Evolutionary conservation across 2,329 filamentous ascomycete genomes (phyloP), one percentile per base, ranked within the genome.

Genomic region (Neonectria faginata): DNA sequence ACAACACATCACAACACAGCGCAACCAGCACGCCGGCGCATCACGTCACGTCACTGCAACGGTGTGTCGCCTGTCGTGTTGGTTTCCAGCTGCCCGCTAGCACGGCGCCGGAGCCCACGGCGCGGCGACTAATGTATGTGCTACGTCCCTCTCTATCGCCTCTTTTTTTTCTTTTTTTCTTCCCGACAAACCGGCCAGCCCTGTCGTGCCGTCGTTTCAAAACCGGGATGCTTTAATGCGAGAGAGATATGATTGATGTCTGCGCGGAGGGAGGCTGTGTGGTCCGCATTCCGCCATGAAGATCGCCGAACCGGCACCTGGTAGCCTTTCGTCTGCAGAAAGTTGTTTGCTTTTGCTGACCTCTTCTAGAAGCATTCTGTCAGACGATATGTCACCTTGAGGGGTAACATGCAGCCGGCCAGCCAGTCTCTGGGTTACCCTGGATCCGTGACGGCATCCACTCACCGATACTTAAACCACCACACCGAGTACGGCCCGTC

Each of bases 161-260:
- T 41, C 45, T 27, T 42, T 27, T 50, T 22, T 22, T 22, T 22
- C 3, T 42, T 27, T 50, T 22, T 22, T 22, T 22, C 3, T 64
- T 64, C 57, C 57, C 51, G 58, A 51, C 57, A 64, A 57, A 57
- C 56, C 52, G 62, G 52, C 61, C 27, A 64, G 25, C 57, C 62
- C 53, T 64, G 62, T 57, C 52, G 45, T 57, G 48, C 52, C 39
- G 56, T 56, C 52, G 57, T 60, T 64, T 64, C 57, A 60, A 52
- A 50, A 44, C 42, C 50, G 42, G 52, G 36, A 53, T 42, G 42
- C 44, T 14, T 14, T 60, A 25, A 45, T 36, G 33, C 29, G 20
- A 27, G 33, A 47, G 25, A 5, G 25, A 25, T 25, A 25, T 6
- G 5, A 6, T 25, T 48, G 22, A 39, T 25, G 20, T n/a, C 29